A percentile compares a stretch with the other conserved stretches of the same genome.
phyloP scores from a whole-genome alignment of 148 eudicot genomes.

The Polygonum maritimum region DNA sequence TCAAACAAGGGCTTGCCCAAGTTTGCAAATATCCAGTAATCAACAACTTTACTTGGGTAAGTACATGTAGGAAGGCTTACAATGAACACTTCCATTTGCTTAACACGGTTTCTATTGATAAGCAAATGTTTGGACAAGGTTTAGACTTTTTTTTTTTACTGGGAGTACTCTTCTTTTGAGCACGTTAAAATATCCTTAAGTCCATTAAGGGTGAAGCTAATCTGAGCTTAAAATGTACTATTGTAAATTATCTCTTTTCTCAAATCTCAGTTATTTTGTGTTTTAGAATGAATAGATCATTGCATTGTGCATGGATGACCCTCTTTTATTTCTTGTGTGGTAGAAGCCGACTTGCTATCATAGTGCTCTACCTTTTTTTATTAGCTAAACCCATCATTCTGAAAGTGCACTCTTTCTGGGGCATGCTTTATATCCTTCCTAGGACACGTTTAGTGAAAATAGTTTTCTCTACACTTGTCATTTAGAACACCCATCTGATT shows the following conservation, averaged over 20 bases:
- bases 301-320: too few relatives aligned
- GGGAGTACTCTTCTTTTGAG: not conserved
- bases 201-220: not conserved
- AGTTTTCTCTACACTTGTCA: not conserved
- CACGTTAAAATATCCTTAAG: not conserved
- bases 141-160: too few relatives aligned
- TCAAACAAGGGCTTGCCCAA: not conserved
- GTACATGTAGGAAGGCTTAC: not conserved
- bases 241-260: too few relatives aligned
- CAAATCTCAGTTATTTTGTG: too few relatives aligned
- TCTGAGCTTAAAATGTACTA: not conserved
- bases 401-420: not conserved
- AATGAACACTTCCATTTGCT: not conserved
- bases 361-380: too few relatives aligned
- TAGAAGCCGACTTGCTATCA: too few relatives aligned
- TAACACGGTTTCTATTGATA: not conserved
- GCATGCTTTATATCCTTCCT: not conserved
- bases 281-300: too few relatives aligned
- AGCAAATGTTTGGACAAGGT: not conserved
- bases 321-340: too few relatives aligned
- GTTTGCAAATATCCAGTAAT: not conserved
- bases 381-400: not conserved
- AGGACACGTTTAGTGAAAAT: not conserved
- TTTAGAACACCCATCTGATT: not conserved
- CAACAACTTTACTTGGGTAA: not conserved